Evolutionary conservation across 129 eudicot species (phyloP).

Genomic region (Dittrichia graveolens): DNA sequence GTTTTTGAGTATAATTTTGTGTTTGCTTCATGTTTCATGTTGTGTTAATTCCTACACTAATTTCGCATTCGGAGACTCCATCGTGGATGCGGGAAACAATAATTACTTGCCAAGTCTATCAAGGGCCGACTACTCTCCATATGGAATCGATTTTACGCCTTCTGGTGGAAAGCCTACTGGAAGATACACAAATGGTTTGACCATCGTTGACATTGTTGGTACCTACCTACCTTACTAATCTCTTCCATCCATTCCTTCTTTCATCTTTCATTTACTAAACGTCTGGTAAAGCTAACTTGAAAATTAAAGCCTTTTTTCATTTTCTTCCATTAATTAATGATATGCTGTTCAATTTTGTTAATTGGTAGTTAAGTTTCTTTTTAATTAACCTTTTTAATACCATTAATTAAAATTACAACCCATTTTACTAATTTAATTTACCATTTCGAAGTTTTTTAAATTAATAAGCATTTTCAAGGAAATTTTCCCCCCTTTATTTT

Average conservation of each 20-base stretch:
- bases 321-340: too few species aligned
- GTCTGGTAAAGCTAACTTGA: too few species aligned
- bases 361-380: too few species aligned
- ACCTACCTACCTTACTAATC: conserved; percentile 1
- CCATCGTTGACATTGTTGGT: conserved; percentile 67
- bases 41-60: conserved; percentile 33
- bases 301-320: too few species aligned
- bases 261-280: not conserved
- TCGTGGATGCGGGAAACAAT: conserved; percentile 70
- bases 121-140: conserved; percentile 70
- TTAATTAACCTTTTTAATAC: too few species aligned
- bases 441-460: too few species aligned
- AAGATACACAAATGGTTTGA: conserved; percentile 72
- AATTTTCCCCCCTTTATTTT: too few species aligned
- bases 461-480: too few species aligned
- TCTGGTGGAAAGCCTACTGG: conserved; percentile 69
- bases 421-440: too few species aligned
- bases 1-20: conserved; percentile 6
- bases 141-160: conserved; percentile 65
- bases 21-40: conserved; percentile 25
- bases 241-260: not conserved
- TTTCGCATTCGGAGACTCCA: conserved; percentile 66
- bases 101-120: conserved; percentile 58
- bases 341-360: too few species aligned
- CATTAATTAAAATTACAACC: too few species aligned